These are phyloP conservation scores for Babesia bovis DNA, from an alignment of 169 alveolate species.

Conservation along the genomic window DNA sequence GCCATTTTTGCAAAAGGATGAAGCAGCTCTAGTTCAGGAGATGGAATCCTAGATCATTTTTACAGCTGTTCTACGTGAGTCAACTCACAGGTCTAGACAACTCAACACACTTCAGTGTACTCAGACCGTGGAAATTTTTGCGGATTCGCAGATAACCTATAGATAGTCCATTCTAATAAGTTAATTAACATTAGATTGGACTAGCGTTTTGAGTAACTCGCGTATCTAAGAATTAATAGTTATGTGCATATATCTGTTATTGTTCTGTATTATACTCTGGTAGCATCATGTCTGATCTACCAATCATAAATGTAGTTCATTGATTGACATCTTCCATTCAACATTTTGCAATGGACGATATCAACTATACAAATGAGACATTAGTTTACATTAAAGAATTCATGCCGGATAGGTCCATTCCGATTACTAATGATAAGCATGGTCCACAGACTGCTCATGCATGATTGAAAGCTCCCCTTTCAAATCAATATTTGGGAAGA, in stretches of 20 bases:
- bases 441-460: slow-evolving; percentile 40
- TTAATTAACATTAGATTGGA: too few relatives aligned
- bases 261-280: too few relatives aligned
- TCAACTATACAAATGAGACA: too few relatives aligned
- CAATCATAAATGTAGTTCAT: too few relatives aligned
- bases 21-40: slow-evolving; percentile 32
- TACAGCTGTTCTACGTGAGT: background rate
- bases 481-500: slow-evolving; percentile 57
- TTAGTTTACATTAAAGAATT: too few relatives aligned
- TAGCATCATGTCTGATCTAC: too few relatives aligned
- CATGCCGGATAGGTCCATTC: too few relatives aligned
- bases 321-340: too few relatives aligned
- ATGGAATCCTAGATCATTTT: slow-evolving; percentile 13
- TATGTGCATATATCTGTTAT: too few relatives aligned
- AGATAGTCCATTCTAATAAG: background rate
- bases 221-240: too few relatives aligned
- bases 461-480: slow-evolving; percentile 56
- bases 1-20: slow-evolving; percentile 66
- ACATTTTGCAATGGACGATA: too few relatives aligned
- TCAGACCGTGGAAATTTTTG: background rate
- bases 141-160: background rate
- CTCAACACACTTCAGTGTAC: background rate
- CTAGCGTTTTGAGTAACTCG: too few relatives aligned
- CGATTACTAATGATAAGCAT: background rate
- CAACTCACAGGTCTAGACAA: background rate